Conservation (phyloP, 2,329 filamentous ascomycete species). For the Fusarium marasasianum region DNA sequence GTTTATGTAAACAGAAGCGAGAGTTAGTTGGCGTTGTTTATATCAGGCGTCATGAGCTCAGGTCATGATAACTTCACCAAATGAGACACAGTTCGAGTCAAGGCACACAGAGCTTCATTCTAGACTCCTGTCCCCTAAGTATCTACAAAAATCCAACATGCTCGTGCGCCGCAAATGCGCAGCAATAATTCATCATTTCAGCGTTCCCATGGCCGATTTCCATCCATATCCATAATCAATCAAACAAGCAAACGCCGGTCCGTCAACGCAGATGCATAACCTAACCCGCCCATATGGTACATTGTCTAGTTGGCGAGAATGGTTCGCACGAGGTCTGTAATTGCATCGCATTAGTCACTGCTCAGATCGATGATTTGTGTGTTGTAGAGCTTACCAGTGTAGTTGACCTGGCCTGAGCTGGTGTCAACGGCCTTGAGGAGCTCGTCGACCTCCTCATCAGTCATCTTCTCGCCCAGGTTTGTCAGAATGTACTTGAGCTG, state of each 20-base stretch:
- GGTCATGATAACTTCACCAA: slow-evolving; percentile 1
- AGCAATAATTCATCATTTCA: slow-evolving; percentile 42
- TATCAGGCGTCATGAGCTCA: not conserved
- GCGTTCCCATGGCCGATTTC: slow-evolving; percentile 35
- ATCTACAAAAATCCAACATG: slow-evolving; percentile 44
- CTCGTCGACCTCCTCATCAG: slow-evolving; percentile 98
- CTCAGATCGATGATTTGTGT: too few relatives aligned
- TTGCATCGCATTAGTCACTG: not conserved
- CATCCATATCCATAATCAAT: slow-evolving; percentile 44
- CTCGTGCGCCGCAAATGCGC: slow-evolving; percentile 28
- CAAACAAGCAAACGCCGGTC: slow-evolving; percentile 47
- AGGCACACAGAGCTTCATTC: slow-evolving; percentile 35
- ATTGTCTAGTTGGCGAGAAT: slow-evolving; percentile 79
- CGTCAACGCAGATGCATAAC: slow-evolving; percentile 48
- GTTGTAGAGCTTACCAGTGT: slow-evolving; percentile 72
- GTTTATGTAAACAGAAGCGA: not conserved
- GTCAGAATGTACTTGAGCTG: slow-evolving; percentile 98
- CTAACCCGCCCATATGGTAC: slow-evolving; percentile 28
- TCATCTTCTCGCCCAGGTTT: slow-evolving; percentile 99
- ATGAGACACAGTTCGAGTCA: not conserved
- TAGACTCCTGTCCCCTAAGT: slow-evolving; percentile 34
- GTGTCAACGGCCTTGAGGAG: slow-evolving; percentile 98
- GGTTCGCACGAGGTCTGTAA: slow-evolving; percentile 80
- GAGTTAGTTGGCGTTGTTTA: not conserved
- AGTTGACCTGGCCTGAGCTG: slow-evolving; percentile 96